Base-by-base conservation (phyloP, 1,284 basidiomycete genomes). In the Taiwanofungus camphoratus region DNA sequence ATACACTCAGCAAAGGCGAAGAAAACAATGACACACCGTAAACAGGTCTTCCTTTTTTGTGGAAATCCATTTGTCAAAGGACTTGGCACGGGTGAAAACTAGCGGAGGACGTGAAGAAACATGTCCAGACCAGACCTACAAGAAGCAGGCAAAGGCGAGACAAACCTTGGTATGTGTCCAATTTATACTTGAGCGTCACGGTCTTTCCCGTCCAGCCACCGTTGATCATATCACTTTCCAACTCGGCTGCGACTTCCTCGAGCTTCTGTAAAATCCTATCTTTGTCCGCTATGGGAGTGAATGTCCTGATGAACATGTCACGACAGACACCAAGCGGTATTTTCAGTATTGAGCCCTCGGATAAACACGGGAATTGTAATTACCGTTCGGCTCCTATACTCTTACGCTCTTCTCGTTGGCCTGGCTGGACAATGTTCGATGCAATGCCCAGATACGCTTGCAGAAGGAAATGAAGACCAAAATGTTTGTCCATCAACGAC, bases 341-440 rank as follows among this genome's bases (percentile, higher is more conserved):
- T 11, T 20, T n/a, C n/a, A n/a, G n/a, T n/a, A n/a, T n/a, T n/a
- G n/a, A n/a, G n/a, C n/a, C n/a, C n/a, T n/a, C n/a, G n/a, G n/a
- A n/a, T n/a, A 33, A 16, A 19, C 32, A 36, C 15, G 20, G 13
- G 8, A 2, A 34, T 4, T 19, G 26, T 19, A 50, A 60, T 38
- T 53, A 90, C 87, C 87, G 71, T 66, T 97, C 93, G 15, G 86
- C 79, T 2, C 93, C 92, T 27, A 96, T 88, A 49, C 89, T 92
- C 66, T 93, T 95, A 35, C 87, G 70, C 56, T 89, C 86, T 52
- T 89, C 87, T 47, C 91, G 70, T 49, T 73, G 74, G 38, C 78
- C 70, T 1, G 91, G 82, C 46, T 81, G 69, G 8, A 96, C 90
- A 3, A 75, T 64, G 53, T 92, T 96, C 3, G 83, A 87, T 1